Conservation (phyloP, 768 basidiomycete genomes). For the Auricularia sp. region DNA sequence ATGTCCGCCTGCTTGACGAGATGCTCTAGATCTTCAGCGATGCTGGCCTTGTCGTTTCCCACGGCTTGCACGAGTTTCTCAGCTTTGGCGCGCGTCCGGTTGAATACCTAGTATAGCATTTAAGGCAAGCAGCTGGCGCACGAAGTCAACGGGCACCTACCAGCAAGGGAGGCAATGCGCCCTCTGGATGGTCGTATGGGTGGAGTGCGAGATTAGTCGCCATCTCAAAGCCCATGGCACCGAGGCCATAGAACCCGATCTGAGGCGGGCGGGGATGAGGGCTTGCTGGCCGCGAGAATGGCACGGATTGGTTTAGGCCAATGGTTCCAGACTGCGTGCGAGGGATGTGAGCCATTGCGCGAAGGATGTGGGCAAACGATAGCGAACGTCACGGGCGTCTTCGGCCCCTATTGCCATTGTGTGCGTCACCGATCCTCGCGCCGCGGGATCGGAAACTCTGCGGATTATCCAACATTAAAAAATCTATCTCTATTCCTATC, state of each 20-base stretch:
- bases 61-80: constrained; percentile 48
- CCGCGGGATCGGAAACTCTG: too few relatives aligned
- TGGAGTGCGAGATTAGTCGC: constrained; percentile 66
- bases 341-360: neutral
- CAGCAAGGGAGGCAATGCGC: constrained; percentile 9
- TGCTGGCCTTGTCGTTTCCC: constrained; percentile 40
- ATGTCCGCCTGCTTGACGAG: constrained; percentile 61
- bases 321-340: neutral
- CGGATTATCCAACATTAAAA: too few relatives aligned
- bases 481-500: too few relatives aligned
- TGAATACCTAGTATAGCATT: constrained; percentile 55
- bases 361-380: too few relatives aligned
- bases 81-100: constrained; percentile 55
- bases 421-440: too few relatives aligned
- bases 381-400: neutral
- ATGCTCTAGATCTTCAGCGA: constrained; percentile 49
- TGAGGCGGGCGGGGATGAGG: constrained; percentile 30
- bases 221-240: constrained; percentile 40
- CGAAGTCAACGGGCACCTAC: neutral
- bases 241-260: constrained; percentile 38
- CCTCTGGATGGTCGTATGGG: constrained; percentile 26
- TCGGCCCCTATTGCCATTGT: neutral
- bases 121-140: neutral
- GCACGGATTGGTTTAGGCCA: constrained; percentile 14
- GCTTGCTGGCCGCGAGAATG: constrained; percentile 53